Evolutionary conservation across 495 filamentous ascomycete genomes (phyloP).

Genomic region (Aspergillus olivimuriae): DNA sequence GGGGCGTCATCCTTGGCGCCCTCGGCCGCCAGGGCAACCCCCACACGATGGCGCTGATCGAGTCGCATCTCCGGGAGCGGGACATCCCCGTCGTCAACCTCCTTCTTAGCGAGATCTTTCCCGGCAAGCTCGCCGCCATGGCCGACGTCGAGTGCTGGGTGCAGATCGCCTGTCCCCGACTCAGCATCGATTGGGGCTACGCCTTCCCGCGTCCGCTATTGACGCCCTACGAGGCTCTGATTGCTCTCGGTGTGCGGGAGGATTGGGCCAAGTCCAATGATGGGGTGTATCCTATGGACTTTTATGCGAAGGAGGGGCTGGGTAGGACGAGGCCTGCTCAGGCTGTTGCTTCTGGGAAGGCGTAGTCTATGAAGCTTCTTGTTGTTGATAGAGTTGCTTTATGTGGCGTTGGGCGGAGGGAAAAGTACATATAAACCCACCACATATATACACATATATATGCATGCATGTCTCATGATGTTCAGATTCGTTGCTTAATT

Average conservation of each 20-base stretch:
- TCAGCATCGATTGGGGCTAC: constrained; percentile 99
- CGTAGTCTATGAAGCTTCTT: constrained; percentile 12
- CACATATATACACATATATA: no score
- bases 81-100: constrained; percentile 77
- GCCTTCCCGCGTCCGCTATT: constrained; percentile 83
- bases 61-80: constrained; percentile 58
- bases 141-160: constrained; percentile 93
- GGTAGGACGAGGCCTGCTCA: constrained; percentile 55
- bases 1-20: constrained; percentile 91
- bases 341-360: constrained; percentile 7
- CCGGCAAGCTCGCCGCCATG: constrained; percentile 90
- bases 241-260: constrained; percentile 71
- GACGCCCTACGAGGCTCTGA: constrained; percentile 91
- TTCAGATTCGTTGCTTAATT: no score
- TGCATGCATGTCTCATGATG: no score
- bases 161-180: constrained; percentile 87
- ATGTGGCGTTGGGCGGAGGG: no score
- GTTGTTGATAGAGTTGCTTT: no score
- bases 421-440: no score
- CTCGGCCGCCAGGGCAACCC: constrained; percentile 94
- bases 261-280: constrained; percentile 63
- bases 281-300: constrained; percentile 96
- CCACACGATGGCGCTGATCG: constrained; percentile 81
- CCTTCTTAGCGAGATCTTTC: constrained; percentile 89
- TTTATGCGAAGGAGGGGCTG: constrained; percentile 87